phyloP scores from a whole-genome alignment of 2,329 filamentous ascomycete species.

The Mycosphaerella sp. region DNA sequence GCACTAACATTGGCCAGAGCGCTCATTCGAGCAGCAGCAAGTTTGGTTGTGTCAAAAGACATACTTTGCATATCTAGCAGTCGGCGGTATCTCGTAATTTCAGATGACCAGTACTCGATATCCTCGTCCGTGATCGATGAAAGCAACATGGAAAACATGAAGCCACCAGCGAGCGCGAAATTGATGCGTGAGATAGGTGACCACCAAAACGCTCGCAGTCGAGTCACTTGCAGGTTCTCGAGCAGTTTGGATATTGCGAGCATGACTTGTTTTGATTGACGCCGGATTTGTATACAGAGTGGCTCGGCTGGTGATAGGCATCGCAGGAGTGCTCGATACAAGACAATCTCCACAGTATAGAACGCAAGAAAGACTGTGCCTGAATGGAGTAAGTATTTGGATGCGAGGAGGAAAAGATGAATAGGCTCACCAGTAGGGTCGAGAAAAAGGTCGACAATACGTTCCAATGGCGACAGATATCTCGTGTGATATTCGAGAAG shows the following conservation, averaged over 20 bases:
- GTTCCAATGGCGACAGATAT: conserved; percentile 12
- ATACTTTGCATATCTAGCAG: conserved; percentile 24
- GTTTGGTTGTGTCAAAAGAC: conserved; percentile 21
- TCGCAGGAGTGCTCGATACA: conserved; percentile 20
- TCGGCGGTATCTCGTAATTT: conserved; percentile 19
- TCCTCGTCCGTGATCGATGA: conserved; percentile 19
- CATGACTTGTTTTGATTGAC: conserved; percentile 14
- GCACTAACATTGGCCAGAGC: conserved; percentile 17
- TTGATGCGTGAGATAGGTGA: conserved; percentile 21
- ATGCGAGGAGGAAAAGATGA: background rate
- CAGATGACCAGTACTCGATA: conserved; percentile 21
- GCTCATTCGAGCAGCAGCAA: conserved; percentile 19
- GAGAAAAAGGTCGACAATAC: conserved; percentile 15
- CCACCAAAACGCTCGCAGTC: conserved; percentile 24
- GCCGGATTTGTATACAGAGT: conserved; percentile 10
- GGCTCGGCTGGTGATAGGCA: conserved; percentile 9
- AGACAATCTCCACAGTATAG: conserved; percentile 18
- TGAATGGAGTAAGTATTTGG: background rate
- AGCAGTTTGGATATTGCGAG: conserved; percentile 16
- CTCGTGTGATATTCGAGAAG: conserved; percentile 15
- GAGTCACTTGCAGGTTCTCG: conserved; percentile 21
- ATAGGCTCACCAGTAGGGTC: conserved; percentile 18
- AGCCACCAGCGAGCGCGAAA: conserved; percentile 15
- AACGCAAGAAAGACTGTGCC: conserved; percentile 20
- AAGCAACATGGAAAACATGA: conserved; percentile 24